Conservation (phyloP, 164 flowering plant species). For the Taxillus chinensis region DNA sequence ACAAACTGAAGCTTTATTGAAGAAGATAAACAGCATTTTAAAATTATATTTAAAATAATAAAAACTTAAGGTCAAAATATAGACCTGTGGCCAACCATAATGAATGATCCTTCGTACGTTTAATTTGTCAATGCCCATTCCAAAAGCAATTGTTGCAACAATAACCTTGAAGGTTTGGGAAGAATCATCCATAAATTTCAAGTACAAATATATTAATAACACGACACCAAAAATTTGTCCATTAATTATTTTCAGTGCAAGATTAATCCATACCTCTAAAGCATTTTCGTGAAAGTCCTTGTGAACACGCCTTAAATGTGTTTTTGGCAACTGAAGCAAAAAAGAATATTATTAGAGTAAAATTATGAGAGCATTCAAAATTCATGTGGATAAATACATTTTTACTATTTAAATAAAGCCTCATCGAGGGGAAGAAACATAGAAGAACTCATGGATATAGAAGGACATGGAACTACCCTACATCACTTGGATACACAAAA, state of each 20-base stretch:
- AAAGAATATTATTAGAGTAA: background rate
- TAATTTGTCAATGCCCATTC: conserved; percentile 93
- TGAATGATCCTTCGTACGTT: conserved; percentile 84
- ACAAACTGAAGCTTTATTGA: too few relatives aligned
- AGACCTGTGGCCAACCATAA: conserved; percentile 98
- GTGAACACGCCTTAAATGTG: conserved; percentile 72
- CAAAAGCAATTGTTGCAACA: conserved; percentile 96
- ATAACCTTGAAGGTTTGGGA: conserved; percentile 44
- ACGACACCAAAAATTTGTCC: too few relatives aligned
- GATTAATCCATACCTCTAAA: conserved; percentile 41
- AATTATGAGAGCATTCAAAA: background rate
- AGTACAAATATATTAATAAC: background rate
- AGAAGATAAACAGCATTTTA: too few relatives aligned
- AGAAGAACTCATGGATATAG: too few relatives aligned
- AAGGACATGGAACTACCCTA: too few relatives aligned
- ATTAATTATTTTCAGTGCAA: background rate
- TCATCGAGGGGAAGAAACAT: too few relatives aligned
- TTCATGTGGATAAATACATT: too few relatives aligned
- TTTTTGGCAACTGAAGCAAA: conserved; percentile 53
- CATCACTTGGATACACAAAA: too few relatives aligned
- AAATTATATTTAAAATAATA: too few relatives aligned
- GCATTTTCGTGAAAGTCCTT: conserved; percentile 61
- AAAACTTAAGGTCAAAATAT: too few relatives aligned
- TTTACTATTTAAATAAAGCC: too few relatives aligned
- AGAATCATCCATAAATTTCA: background rate